Percentiles rank a stretch among this genome's conserved stretches.
Conservation (phyloP, 1,139 yeast genomes). For the Debaryomyces nepalensis region DNA sequence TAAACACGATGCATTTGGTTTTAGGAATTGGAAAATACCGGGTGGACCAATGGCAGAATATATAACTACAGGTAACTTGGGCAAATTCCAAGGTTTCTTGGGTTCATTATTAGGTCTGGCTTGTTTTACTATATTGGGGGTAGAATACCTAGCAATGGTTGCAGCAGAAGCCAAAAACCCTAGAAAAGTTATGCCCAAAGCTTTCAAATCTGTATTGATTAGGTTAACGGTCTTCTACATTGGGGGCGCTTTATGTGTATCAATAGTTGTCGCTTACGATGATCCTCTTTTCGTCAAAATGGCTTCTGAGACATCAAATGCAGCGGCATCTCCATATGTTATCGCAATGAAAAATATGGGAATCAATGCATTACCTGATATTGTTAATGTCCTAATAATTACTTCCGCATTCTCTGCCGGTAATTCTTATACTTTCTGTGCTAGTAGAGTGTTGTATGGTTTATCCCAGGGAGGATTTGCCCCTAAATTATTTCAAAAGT, state of each 20-base stretch:
- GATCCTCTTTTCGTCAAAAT: constrained; percentile 38
- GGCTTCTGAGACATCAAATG: constrained; percentile 25
- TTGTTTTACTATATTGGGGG: constrained; percentile 77
- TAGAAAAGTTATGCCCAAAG: constrained; percentile 73
- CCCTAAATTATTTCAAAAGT: constrained; percentile 38
- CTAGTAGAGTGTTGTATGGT: constrained; percentile 46
- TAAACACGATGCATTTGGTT: constrained; percentile 64
- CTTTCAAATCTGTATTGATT: constrained; percentile 76
- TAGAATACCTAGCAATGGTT: constrained; percentile 81
- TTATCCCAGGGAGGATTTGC: constrained; percentile 46
- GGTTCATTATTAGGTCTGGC: constrained; percentile 60
- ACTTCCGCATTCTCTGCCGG: constrained; percentile 51
- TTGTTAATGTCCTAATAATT: constrained; percentile 42
- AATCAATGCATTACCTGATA: constrained; percentile 44
- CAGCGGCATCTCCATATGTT: constrained; percentile 48
- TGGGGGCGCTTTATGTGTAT: constrained; percentile 48
- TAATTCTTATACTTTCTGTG: constrained; percentile 47
- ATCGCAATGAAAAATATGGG: constrained; percentile 48
- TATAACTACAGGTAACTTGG: constrained; percentile 58
- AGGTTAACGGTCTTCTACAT: constrained; percentile 73
- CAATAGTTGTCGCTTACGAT: constrained; percentile 46
- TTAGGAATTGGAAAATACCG: constrained; percentile 60
- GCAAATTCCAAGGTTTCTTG: constrained; percentile 75
- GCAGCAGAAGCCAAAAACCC: constrained; percentile 85
- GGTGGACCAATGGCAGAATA: constrained; percentile 59